Base-by-base conservation (phyloP, 2,329 filamentous ascomycete species). In the Talaromyces sp. region DNA sequence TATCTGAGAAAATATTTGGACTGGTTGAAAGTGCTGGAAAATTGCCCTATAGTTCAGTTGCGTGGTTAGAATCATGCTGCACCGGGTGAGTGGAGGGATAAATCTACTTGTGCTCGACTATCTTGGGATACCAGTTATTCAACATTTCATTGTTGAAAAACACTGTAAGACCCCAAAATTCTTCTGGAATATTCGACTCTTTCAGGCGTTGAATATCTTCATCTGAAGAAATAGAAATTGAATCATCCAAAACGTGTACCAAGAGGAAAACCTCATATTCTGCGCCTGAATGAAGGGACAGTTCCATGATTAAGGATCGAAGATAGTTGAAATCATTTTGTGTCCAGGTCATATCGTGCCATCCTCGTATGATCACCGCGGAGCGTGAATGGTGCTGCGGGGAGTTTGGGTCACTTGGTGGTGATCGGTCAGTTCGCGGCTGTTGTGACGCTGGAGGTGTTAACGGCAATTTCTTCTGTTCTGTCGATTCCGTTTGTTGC, bases 281-380 rank as follows among this genome's bases (percentile, higher is more conserved):
- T 33, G 86, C 89, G 16, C 89, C 89, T 0, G 89, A 90, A 61
- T 84, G 83, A 57, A 94, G 76, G 8, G 87, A 83, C 4, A 93
- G 79, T 73, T 96, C 93, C 23, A 88, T 85, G 70, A 96, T 92
- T 75, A 96, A 85, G 33, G 92, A 89, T 31, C 93, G 88, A 31
- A 96, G 76, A 69, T 92, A 91, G 75, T 92, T 86, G 55, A 94
- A 82, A 70, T 95, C 90, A 69, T 96, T 90, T 47, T 89, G 84
- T 10, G 86, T 87, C 82, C 92, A 97, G 6, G 85, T 69, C 67
- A 90, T 95, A 67, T 89, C 89, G 66, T 89, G 87, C 90, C 91
- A 96, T 55, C 89, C 89, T 28, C 93, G 85, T 28, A 97, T 84
- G 1, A 97, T 85, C 5, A 97, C 82, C 3, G 90, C 92, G 0